phyloP scores from a whole-genome alignment of 371 early-diverging fungal genomes.

The Circinella minor region DNA sequence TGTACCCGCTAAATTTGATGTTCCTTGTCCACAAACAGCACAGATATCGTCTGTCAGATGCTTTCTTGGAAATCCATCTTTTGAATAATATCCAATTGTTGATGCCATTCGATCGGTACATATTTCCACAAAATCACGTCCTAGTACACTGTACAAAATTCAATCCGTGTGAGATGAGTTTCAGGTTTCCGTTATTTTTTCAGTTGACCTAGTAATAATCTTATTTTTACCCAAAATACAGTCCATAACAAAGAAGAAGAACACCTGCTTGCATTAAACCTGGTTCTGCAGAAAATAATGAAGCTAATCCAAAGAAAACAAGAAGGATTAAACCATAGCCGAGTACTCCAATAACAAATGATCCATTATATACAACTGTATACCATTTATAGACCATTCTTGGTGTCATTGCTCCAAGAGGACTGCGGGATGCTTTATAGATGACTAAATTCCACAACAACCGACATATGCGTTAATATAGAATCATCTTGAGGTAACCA shows the following conservation, averaged over 20 bases:
- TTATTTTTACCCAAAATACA: conserved; percentile 70
- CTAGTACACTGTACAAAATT: conserved; percentile 56
- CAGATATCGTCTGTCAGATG: conserved; percentile 78
- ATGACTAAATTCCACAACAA: conserved; percentile 39
- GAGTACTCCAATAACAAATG: conserved; percentile 65
- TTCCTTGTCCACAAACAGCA: conserved; percentile 79
- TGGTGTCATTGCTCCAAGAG: conserved; percentile 71
- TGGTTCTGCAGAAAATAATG: conserved; percentile 44
- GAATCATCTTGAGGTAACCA: too few species aligned
- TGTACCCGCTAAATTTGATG: conserved; percentile 30
- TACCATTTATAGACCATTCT: conserved; percentile 77
- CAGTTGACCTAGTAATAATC: too few species aligned
- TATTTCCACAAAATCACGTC: conserved; percentile 86
- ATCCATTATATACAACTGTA: conserved; percentile 63
- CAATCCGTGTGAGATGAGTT: too few species aligned
- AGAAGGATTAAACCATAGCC: conserved; percentile 64
- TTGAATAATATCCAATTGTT: conserved; percentile 75
- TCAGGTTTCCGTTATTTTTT: too few species aligned
- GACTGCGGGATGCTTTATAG: conserved; percentile 62
- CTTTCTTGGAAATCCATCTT: conserved; percentile 72
- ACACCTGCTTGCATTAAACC: conserved; percentile 55
- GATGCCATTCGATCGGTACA: conserved; percentile 85
- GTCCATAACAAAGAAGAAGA: conserved; percentile 61
- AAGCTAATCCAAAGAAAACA: conserved; percentile 62
- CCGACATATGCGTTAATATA: too few species aligned